Evolutionary conservation across 805 yeast genomes (phyloP), one percentile per base, ranked within the genome.

Genomic region (Monosporozyma aquatica): DNA sequence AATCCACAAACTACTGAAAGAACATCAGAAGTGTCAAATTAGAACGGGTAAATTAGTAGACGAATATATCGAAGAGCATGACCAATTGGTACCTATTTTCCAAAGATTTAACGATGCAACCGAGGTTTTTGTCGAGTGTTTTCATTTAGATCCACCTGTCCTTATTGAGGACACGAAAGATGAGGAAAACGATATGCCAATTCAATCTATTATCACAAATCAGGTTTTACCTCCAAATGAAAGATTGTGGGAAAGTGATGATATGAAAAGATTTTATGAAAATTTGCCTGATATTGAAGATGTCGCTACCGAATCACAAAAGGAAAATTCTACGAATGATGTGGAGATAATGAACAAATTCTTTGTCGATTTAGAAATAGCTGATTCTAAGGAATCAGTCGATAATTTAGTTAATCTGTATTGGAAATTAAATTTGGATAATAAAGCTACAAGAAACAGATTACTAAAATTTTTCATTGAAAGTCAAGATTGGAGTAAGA

Each of bases 371-470:
- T 59, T 78, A 30, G 74, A 73, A 41, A 54, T 55, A 5, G 71
- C 71, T 0, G 54, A 62, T 3, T 65, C 72, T 1, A 74, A 68
- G 7, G 65, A 69, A 37, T 78, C 71, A 15, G 61, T 80, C 15
- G 82, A 79, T 45, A 59, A 64, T 3, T 58, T 73, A 5, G 73
- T 71, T 1, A 45, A 56, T 13, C 67, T 65, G 7, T 80, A 74
- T 57, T 74, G 82, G 74, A 41, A 47, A 3, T 48, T 60, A n/a
- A 62, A 61, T 7, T 60, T 86, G 20, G 74, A 80, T 55, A 84
- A 83, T 53, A 85, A 81, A 57, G 87, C 92, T 0, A 77, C 94
- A 0, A 72, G 70, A 38, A 74, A 76, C 48, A 67, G 86, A 49
- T 55, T 87, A 6, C 53, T 75, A 38, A 73, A 71, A 41, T 76